Base-by-base conservation (phyloP, 2,329 filamentous ascomycete genomes). In the Phyllosticta citriasiana region DNA sequence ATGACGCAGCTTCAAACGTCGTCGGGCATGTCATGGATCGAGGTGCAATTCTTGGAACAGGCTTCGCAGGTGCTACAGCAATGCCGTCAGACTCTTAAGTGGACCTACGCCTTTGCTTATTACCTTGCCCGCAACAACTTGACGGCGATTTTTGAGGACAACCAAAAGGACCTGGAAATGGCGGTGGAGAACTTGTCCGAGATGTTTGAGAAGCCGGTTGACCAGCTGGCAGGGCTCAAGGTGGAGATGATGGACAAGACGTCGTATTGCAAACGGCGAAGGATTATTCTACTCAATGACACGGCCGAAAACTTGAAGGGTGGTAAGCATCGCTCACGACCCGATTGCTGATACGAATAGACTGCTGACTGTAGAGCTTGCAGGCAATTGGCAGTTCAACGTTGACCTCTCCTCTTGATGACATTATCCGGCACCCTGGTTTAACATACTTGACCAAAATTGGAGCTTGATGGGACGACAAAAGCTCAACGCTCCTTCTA, bases 191-290 rank as follows among this genome's bases (percentile, higher is more conserved):
- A 89, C 62, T 78, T 99, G 65, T 96, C 91, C n/a, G 92, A 96
- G 75, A 96, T 99, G 91, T 99, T 99, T 67, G 94, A 99, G 81
- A 97, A 96, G 78, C 91, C 92, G 0, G 90, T 93, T n/a, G 78
- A 85, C 51, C 91, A 97, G 68, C 79, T 99, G 19, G 84, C 90
- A 3, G 84, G 88, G 54, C 80, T 97, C 63, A 97, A 97, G 78
- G 91, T 96, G 6, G 93, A 97, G 66, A 99, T 99, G 71, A 89
- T 99, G 85, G 93, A 99, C 75, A 97, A 97, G 82, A 99, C 93
- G 3, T 85, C 91, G 0, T 99, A 99, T 74, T 99, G 95, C 78
- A 96, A 89, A 74, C 93, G 94, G 75, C 84, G 94, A 59, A 84
- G 94, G 53, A 82, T 97, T 25, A 97, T 97, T 65, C 74, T 99